Evolutionary conservation across 129 eudicot genomes (phyloP).

Genomic region (Sambucus nigra): DNA sequence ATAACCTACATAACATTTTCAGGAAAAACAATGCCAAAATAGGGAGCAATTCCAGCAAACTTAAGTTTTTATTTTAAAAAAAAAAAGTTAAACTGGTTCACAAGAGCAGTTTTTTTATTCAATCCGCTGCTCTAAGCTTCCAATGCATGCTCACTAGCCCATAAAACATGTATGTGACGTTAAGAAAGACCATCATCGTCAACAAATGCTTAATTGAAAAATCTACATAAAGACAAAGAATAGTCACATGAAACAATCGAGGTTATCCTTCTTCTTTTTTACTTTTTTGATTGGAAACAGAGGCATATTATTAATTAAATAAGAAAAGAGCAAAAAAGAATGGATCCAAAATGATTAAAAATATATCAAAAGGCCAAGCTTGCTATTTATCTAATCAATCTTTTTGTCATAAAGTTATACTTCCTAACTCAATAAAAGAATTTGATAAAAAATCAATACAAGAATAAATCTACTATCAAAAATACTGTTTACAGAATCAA

Average conservation of each 20-base stretch:
- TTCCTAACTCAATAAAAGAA: background rate
- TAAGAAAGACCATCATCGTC: background rate
- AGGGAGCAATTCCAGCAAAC: background rate
- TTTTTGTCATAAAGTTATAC: too few relatives aligned
- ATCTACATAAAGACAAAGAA: too few relatives aligned
- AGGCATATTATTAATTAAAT: too few relatives aligned
- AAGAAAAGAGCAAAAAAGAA: too few relatives aligned
- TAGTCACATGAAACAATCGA: too few relatives aligned
- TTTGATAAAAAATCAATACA: background rate
- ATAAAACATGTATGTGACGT: background rate
- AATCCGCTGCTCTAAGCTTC: slow-evolving; percentile 1
- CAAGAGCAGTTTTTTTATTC: background rate
- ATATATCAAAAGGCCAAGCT: too few relatives aligned
- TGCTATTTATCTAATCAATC: too few relatives aligned
- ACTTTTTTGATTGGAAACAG: too few relatives aligned
- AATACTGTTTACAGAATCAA: background rate
- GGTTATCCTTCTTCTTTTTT: too few relatives aligned
- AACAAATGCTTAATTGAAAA: too few relatives aligned
- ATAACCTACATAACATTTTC: background rate
- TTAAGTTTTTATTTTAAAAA: background rate
- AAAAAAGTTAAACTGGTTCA: background rate
- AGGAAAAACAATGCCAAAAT: background rate
- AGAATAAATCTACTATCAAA: too few relatives aligned
- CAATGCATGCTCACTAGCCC: background rate
- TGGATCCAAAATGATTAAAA: too few relatives aligned